phyloP scores from a whole-genome alignment of 495 filamentous ascomycete genomes.

The Aspergillus bertholletiae region DNA sequence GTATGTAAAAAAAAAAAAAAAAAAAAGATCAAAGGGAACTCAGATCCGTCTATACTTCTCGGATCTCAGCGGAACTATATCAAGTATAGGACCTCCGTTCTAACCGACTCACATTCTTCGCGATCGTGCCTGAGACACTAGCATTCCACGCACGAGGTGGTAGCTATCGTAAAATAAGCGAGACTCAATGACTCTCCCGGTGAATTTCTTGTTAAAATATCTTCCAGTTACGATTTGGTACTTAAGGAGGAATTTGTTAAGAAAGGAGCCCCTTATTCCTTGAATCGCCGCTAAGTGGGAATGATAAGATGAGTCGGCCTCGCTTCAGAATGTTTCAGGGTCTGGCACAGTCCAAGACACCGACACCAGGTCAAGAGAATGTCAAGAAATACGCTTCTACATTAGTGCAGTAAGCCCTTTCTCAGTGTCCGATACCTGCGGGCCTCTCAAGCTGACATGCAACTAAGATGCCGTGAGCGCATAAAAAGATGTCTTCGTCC shows the following conservation, averaged over 20 bases:
- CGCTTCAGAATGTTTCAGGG: neutral
- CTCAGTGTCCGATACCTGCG: neutral
- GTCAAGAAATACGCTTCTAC: neutral
- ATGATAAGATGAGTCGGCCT: neutral
- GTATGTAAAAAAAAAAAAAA: slow-evolving; percentile 41
- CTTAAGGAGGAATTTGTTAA: neutral
- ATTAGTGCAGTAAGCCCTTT: neutral
- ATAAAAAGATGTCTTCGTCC: neutral
- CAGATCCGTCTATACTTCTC: too few relatives aligned
- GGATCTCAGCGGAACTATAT: too few relatives aligned
- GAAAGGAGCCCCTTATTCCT: too few relatives aligned
- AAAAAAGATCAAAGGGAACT: too few relatives aligned
- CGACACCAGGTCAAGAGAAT: neutral
- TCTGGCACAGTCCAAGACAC: neutral
- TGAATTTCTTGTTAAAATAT: neutral
- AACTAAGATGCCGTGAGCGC: neutral
- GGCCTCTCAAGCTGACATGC: neutral
- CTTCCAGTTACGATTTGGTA: neutral
- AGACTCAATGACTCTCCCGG: too few relatives aligned
- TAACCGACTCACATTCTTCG: too few relatives aligned
- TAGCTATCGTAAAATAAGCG: too few relatives aligned
- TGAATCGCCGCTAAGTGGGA: neutral
- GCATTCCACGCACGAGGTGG: too few relatives aligned
- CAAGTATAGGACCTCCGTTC: too few relatives aligned
- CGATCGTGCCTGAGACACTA: too few relatives aligned